Evolutionary conservation across 2,329 filamentous ascomycete genomes (phyloP), one percentile per base, ranked within the genome.

Genomic region (Magnaporthales sp.): DNA sequence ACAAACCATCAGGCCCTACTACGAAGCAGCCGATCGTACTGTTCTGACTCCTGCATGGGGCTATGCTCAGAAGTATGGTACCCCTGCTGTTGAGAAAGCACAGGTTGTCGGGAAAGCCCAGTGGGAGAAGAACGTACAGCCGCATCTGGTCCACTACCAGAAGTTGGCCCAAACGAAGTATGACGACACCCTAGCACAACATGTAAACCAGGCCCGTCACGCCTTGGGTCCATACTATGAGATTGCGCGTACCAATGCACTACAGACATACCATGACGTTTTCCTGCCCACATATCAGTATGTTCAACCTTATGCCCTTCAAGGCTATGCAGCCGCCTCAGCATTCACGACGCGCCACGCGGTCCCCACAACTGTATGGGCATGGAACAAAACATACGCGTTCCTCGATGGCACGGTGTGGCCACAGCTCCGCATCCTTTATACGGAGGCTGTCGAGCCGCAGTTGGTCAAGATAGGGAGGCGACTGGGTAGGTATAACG

Each of bases 381-480:
- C 86, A 3, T 92, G 90, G 84, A 87, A 87, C 67, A 87, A 87
- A 68, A 85, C 86, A 0, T 86, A 87, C 67, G 79, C 84, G 13
- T 94, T 97, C 73, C 79, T 96, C 38, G 86, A 92, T 67, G 86
- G 86, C 62, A 89, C 88, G 1, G 80, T 98, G 19, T 95, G 91
- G 89, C 94, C 94, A 1, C 89, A 90, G 70, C 69, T 97, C 11
- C 87, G 90, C 29, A 84, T 91, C 15, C 80, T 97, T 5, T 98
- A 98, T 74, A 86, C 89, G 11, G 89, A 97, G 74, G 97, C 96
- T 72, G 93, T 99, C 3, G 93, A 98, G 79, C 96, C 96, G 15
- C 96, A 99, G 77, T 84, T 99, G 15, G 86, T 94, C 67, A 92
- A 93, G 72, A 98, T 99, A 73, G 91, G 92, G 13, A 91, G 97